Percentiles rank a stretch among this genome's conserved stretches.
phyloP scores from a whole-genome alignment of 108 stramenopile species.

The Pseudonitzschia delicatissima region DNA sequence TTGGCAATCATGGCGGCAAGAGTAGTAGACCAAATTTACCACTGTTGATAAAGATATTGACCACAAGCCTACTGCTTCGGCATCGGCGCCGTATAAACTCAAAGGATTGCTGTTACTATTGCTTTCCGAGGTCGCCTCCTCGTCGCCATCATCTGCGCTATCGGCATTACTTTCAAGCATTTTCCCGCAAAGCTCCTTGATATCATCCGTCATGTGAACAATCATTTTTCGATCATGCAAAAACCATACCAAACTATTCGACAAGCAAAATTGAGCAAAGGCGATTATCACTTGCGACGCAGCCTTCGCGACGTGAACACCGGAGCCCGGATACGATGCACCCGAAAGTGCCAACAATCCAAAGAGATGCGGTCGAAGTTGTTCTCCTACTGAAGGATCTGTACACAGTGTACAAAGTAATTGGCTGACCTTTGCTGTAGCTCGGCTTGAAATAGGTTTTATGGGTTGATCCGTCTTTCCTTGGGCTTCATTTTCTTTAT shows the following conservation, averaged over 20 bases:
- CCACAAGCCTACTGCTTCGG: conserved; percentile 86
- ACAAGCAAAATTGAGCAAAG: conserved; percentile 73
- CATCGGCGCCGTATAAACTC: conserved; percentile 73
- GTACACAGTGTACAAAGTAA: conserved; percentile 81
- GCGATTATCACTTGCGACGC: conserved; percentile 86
- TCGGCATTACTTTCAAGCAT: conserved; percentile 7
- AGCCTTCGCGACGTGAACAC: conserved; percentile 83
- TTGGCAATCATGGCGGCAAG: conserved; percentile 64
- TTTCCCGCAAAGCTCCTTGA: conserved; percentile 86
- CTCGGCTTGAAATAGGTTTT: conserved; percentile 34
- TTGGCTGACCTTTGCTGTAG: conserved; percentile 74
- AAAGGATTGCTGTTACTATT: conserved; percentile 17
- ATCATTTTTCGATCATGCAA: conserved; percentile 92
- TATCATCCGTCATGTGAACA: conserved; percentile 91
- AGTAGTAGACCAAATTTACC: conserved; percentile 66
- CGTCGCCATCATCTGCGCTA: conserved; percentile 13
- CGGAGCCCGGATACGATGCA: conserved; percentile 81
- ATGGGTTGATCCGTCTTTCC: conserved; percentile 18
- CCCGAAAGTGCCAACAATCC: conserved; percentile 86
- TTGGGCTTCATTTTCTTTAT: conserved; percentile 21
- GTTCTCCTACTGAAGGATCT: conserved; percentile 85
- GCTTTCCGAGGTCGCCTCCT: background rate
- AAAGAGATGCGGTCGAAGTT: conserved; percentile 89
- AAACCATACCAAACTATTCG: conserved; percentile 85
- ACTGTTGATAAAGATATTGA: conserved; percentile 77